Conservation (phyloP, 768 basidiomycete genomes). For the Boletus patriciae region DNA sequence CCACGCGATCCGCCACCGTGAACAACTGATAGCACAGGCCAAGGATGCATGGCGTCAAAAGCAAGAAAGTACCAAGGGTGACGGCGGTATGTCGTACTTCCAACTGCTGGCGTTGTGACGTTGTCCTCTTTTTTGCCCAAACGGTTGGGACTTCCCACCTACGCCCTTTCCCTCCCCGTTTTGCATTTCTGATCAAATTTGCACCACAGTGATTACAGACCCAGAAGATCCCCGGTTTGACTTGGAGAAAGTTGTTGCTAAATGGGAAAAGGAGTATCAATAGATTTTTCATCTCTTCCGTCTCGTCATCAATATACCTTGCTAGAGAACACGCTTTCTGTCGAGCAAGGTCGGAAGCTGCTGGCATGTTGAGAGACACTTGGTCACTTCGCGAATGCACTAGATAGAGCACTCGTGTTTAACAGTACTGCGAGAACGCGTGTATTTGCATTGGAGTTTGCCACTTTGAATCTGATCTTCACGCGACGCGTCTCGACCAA, state of each 20-base stretch:
- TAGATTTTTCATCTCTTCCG: slow-evolving; percentile 37
- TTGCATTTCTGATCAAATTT: slow-evolving; percentile 11
- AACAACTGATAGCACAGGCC: slow-evolving; percentile 79
- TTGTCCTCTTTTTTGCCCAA: neutral
- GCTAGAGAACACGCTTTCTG: slow-evolving; percentile 23
- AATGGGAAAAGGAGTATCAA: slow-evolving; percentile 70
- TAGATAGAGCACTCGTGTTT: slow-evolving; percentile 3
- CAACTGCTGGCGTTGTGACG: neutral
- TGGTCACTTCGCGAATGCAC: slow-evolving; percentile 1
- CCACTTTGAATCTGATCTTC: neutral
- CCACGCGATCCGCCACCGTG: slow-evolving; percentile 69
- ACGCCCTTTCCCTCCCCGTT: neutral
- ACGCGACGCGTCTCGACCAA: slow-evolving; percentile 30
- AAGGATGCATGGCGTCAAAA: slow-evolving; percentile 89
- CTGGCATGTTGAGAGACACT: slow-evolving; percentile 1
- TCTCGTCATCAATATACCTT: slow-evolving; percentile 26
- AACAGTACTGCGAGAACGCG: neutral
- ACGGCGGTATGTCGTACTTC: slow-evolving; percentile 50
- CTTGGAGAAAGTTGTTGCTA: slow-evolving; percentile 83
- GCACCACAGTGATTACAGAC: slow-evolving; percentile 75
- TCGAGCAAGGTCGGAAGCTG: slow-evolving; percentile 11
- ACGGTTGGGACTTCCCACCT: neutral
- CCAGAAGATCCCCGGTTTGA: slow-evolving; percentile 96
- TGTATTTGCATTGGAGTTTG: neutral
- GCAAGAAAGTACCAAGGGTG: slow-evolving; percentile 52